Evolutionary conservation across 306 rosid species (phyloP).

Genomic region (Malus sieversii): DNA sequence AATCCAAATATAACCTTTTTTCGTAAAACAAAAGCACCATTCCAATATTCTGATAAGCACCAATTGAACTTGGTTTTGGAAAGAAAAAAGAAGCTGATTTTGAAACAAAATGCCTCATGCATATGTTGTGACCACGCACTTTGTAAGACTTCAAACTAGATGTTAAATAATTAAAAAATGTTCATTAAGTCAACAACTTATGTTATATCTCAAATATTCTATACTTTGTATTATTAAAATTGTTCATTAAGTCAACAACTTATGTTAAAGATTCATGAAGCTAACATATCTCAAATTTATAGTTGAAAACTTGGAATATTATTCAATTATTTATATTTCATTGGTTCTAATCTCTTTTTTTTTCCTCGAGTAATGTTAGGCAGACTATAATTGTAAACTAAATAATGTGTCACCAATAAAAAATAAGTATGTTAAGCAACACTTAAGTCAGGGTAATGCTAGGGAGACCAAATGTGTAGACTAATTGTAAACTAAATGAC

Average conservation of each 20-base stretch:
- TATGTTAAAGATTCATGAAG: no score
- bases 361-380: no score
- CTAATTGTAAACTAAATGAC: no score
- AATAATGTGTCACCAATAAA: no score
- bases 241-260: background rate
- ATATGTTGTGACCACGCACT: background rate
- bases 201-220: background rate
- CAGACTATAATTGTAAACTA: no score
- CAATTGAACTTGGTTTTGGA: background rate
- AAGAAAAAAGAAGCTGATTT: background rate
- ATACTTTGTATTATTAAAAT: background rate
- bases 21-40: background rate
- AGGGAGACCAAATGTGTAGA: no score
- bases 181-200: background rate
- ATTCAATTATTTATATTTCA: no score
- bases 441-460: no score
- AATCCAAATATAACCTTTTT: background rate
- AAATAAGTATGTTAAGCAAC: no score
- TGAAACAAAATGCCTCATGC: background rate
- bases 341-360: no score
- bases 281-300: no score
- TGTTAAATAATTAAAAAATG: background rate
- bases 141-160: background rate
- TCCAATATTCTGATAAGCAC: background rate
- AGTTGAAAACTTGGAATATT: no score